Evolutionary conservation across 2,329 filamentous ascomycete species (phyloP).

Genomic region (Aspergillus ustus): DNA sequence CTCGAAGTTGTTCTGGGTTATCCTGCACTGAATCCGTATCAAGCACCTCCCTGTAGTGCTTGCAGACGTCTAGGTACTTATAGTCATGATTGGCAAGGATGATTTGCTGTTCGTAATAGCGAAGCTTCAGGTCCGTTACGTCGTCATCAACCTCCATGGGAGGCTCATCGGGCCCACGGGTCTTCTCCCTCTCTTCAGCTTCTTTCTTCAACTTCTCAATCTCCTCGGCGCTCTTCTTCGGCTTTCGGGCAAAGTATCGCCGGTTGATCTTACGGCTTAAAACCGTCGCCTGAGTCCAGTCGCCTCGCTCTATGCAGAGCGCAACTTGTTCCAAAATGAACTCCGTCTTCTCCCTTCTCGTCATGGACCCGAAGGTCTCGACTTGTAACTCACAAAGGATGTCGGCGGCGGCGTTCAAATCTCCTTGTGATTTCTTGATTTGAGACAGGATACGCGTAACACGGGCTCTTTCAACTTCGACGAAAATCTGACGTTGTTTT

Average conservation of each 20-base stretch:
- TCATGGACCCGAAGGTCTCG: conserved; percentile 98
- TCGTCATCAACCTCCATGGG: conserved; percentile 81
- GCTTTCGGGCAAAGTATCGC: conserved; percentile 84
- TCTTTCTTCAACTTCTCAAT: conserved; percentile 89
- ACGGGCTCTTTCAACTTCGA: conserved; percentile 95
- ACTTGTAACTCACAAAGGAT: conserved; percentile 97
- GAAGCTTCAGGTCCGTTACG: conserved; percentile 93
- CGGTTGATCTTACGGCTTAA: conserved; percentile 97
- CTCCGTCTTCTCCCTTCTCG: conserved; percentile 94
- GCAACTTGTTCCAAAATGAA: conserved; percentile 96
- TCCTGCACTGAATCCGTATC: conserved; percentile 96
- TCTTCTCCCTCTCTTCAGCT: conserved; percentile 74
- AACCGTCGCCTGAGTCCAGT: conserved; percentile 95
- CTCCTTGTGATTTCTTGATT: conserved; percentile 96
- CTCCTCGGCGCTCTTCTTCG: conserved; percentile 87
- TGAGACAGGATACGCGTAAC: conserved; percentile 94
- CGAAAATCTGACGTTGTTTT: conserved; percentile 72
- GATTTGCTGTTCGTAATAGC: conserved; percentile 97
- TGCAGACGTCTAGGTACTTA: conserved; percentile 97
- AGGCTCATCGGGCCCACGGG: conserved; percentile 75
- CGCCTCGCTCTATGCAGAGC: conserved; percentile 91
- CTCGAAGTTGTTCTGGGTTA: conserved; percentile 81
- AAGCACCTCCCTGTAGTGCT: conserved; percentile 94
- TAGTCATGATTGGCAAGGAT: conserved; percentile 92
- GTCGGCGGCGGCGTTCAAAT: conserved; percentile 86